Base-by-base conservation (phyloP, 345 rosid genomes). In the Xanthoceras sorbifolium region DNA sequence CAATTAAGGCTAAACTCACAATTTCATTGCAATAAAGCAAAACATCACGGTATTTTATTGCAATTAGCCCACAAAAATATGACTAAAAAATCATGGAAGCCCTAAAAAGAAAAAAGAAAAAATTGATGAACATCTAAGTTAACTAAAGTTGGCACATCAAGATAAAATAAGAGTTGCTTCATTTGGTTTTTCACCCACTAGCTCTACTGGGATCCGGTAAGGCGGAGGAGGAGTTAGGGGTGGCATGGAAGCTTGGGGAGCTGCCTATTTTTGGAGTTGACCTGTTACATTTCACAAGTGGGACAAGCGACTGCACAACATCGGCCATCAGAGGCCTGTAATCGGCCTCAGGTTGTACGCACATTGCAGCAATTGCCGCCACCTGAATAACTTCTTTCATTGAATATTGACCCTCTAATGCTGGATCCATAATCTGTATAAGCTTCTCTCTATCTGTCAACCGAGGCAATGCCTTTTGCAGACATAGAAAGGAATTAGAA, bases 291-390 rank as follows among this genome's bases (percentile, higher is more conserved):
- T 87, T 94, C 69, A 88, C 93, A 71, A 96, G 78, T 0, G 98
- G 99, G 55, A 90, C 89, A 32, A 93, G 83, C 7, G 98, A 96
- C 82, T 93, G 93, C 79, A 93, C 97, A 9, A 93, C 97, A 70
- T 93, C 98, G 7, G 99, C 98, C 98, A 95, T 93, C 62, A 95
- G 74, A 25, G 93, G 99, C 81, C 98, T 84, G 87, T 95, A 95
- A 78, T 93, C 98, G 8, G 97, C 89, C 81, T 92, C 94, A 15
- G 89, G 93, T 78, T 93, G 94, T 76, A 92, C 99, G 60, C 98
- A 96, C 98, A 96, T 92, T 67, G 97, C 94, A 46, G 99, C 97
- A 65, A 96, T 92, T 9, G 99, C 98, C 9, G 97, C 98, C 72
- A 96, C 99, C 67, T 92, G 98, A 83, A 92, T 79, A 3, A 88